Percentiles rank a stretch among this genome's conserved stretches.
These are phyloP conservation scores for Boletus edulis DNA, from an alignment of 768 basidiomycete genomes.

Conservation along the genomic window DNA sequence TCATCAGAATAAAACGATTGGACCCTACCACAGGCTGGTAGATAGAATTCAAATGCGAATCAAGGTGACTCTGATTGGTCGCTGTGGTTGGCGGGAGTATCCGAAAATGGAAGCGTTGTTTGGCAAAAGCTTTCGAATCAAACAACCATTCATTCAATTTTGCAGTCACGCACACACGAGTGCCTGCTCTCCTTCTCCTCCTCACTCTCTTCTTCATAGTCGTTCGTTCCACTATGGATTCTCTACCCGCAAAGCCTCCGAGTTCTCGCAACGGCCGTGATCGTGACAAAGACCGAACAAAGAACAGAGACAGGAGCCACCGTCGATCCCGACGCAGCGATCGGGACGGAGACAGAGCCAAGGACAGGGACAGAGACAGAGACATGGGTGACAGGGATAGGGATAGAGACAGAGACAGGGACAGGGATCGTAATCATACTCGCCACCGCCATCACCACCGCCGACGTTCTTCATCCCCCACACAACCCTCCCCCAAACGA, in stretches of 20 bases:
- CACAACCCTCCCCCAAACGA: conserved; percentile 18
- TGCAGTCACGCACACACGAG: background rate
- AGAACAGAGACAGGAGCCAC: conserved; percentile 4
- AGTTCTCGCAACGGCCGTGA: conserved; percentile 13
- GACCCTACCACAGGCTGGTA: too few species aligned
- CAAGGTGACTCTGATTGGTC: too few species aligned
- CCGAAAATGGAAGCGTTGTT: conserved; percentile 6
- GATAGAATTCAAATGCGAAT: too few species aligned
- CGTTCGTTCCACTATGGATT: conserved; percentile 11
- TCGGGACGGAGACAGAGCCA: conserved; percentile 3
- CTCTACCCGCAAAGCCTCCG: conserved; percentile 17
- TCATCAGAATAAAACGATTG: too few species aligned
- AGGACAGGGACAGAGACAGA: background rate
- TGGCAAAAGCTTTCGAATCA: conserved; percentile 26
- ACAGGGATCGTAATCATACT: background rate
- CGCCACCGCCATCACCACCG: conserved; percentile 1
- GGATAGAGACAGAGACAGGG: background rate
- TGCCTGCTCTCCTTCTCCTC: background rate
- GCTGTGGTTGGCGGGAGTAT: background rate
- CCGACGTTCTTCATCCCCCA: conserved; percentile 16
- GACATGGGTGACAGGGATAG: background rate
- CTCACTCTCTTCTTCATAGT: background rate
- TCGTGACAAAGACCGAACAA: conserved; percentile 12
- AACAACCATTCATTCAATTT: conserved; percentile 20
- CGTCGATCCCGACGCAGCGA: conserved; percentile 9